phyloP scores from a whole-genome alignment of 257 asterid genomes.

The Capsicum pubescens region DNA sequence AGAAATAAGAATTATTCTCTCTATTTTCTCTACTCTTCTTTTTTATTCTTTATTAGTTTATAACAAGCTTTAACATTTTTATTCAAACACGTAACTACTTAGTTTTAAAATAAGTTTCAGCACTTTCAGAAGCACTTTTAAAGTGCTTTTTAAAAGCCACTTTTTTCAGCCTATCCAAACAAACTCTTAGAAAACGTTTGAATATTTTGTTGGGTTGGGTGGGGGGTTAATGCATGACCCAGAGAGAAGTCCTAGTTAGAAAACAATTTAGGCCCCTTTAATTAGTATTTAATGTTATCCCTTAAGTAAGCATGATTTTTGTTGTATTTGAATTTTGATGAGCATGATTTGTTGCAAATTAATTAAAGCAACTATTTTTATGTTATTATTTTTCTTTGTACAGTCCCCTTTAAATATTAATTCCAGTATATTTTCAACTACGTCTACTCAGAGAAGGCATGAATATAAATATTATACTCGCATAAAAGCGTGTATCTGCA shows the following conservation, averaged over 20 bases:
- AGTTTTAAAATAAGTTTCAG: too few species aligned
- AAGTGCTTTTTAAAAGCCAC: too few species aligned
- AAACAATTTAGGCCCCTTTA: slow-evolving; percentile 6
- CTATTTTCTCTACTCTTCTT: too few species aligned
- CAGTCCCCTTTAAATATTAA: background rate
- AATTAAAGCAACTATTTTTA: background rate
- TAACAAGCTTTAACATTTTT: too few species aligned
- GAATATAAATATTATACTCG: background rate
- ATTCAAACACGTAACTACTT: too few species aligned
- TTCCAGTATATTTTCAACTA: slow-evolving; percentile 4
- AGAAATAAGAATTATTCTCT: too few species aligned
- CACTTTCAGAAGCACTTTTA: too few species aligned
- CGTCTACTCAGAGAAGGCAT: background rate
- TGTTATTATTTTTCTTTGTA: background rate
- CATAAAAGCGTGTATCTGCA: slow-evolving; percentile 15
- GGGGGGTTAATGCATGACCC: background rate
- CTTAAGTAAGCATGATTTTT: slow-evolving; percentile 10
- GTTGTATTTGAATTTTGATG: background rate
- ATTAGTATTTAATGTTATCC: slow-evolving; percentile 9
- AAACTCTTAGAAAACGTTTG: background rate
- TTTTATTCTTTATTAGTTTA: too few species aligned
- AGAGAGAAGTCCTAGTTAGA: background rate
- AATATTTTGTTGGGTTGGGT: background rate
- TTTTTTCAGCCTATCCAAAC: too few species aligned
- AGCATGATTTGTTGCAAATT: background rate